These are phyloP conservation scores for Fraxinus velutina DNA, from an alignment of 305 asterid species.

Conservation along the genomic window DNA sequence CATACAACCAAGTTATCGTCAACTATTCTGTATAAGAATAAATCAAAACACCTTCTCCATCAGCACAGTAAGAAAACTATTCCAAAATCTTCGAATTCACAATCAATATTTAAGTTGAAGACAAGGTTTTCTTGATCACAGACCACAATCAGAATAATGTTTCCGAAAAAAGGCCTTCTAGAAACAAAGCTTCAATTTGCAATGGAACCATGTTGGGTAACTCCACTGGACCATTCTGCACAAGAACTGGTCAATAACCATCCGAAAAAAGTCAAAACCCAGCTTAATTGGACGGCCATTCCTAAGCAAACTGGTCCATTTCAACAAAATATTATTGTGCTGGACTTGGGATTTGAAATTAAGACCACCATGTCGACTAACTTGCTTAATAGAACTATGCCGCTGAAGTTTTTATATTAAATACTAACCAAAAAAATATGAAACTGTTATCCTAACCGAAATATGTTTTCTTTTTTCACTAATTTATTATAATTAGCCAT, in stretches of 20 bases:
- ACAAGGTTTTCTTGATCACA: background rate
- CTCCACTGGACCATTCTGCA: background rate
- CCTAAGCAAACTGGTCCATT: background rate
- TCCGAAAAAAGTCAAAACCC: background rate
- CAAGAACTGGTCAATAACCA: background rate
- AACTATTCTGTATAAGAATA: background rate
- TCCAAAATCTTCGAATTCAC: background rate
- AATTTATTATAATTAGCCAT: background rate
- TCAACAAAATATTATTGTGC: background rate
- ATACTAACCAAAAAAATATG: background rate
- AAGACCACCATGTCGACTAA: background rate
- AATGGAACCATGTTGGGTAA: background rate
- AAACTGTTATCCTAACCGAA: background rate
- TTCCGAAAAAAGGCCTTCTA: background rate
- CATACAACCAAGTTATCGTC: background rate
- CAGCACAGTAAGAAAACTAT: background rate
- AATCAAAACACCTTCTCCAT: background rate
- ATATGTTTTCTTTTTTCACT: background rate
- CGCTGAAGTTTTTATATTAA: background rate
- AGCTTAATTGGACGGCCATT: background rate
- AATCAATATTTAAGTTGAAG: background rate
- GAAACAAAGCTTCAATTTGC: background rate
- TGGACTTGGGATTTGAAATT: background rate
- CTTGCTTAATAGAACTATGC: background rate
- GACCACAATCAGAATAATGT: background rate